These are phyloP conservation scores for Friedmanniomyces simplex DNA, from an alignment of 495 filamentous ascomycete genomes.

Conservation along the genomic window DNA sequence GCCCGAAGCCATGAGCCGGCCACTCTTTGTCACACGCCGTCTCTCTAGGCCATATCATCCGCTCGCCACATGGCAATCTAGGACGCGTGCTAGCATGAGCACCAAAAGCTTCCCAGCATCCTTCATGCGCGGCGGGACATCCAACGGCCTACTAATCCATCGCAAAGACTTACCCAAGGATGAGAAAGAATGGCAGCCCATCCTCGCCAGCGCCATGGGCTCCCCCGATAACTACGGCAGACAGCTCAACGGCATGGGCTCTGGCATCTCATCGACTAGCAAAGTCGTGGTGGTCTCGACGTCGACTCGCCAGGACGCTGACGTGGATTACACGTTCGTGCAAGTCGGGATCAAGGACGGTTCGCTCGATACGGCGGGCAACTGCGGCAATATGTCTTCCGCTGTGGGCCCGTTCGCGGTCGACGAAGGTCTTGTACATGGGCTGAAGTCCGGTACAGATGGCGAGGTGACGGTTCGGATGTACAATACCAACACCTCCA, in stretches of 20 bases:
- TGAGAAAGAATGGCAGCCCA: slow-evolving; percentile 39
- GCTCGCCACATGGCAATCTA: too few species aligned
- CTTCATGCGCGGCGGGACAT: slow-evolving; percentile 66
- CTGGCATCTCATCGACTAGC: slow-evolving; percentile 56
- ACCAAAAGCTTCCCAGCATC: slow-evolving; percentile 36
- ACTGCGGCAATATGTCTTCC: slow-evolving; percentile 64
- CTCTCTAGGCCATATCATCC: too few species aligned
- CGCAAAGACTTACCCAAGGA: slow-evolving; percentile 41
- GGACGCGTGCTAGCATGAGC: too few species aligned
- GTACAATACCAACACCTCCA: slow-evolving; percentile 43
- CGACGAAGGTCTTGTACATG: slow-evolving; percentile 43
- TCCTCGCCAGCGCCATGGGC: slow-evolving; percentile 56
- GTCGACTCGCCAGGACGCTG: slow-evolving; percentile 40
- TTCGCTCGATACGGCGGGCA: slow-evolving; percentile 53
- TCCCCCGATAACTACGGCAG: slow-evolving; percentile 58
- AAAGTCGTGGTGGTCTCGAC: slow-evolving; percentile 57
- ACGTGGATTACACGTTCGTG: slow-evolving; percentile 65
- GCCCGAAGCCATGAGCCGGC: too few species aligned
- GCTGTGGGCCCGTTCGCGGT: slow-evolving; percentile 58
- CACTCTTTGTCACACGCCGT: too few species aligned
- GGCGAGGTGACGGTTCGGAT: slow-evolving; percentile 36
- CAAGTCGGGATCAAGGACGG: slow-evolving; percentile 52
- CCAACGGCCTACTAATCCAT: slow-evolving; percentile 55
- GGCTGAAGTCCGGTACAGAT: too few species aligned
- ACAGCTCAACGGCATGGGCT: slow-evolving; percentile 64